Base-by-base conservation (phyloP, 371 early-diverging fungal species). In the Mucor lusitanicus region DNA sequence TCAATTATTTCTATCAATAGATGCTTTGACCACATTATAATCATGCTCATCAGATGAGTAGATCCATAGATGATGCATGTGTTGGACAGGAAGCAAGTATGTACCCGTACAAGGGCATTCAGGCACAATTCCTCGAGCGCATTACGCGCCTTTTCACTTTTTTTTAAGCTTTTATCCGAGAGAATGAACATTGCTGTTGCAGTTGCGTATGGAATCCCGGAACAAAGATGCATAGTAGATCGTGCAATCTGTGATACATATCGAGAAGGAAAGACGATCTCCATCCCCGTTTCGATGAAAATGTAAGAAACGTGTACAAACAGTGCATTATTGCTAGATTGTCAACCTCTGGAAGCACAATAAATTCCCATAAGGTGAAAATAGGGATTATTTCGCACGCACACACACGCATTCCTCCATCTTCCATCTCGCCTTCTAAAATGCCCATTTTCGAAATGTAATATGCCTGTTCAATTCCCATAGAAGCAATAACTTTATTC, bases 401-500 rank as follows among this genome's bases (percentile, higher is more conserved):
- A 50, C 19, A 50, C 19, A 50, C 25, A 11, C n/a, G 25, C 25
- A 23, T 23, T n/a, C 2, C 6, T 50, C 17, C 46, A 46, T 19
- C 3, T 21, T 21, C 11, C 21, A 19, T 53, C 40, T 40, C 13
- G 40, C 40, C 17, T 40, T 40, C 40, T 27, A 53, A 53, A 53
- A 53, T 53, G 53, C 53, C 53, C 15, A 53, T 25, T 25, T 27
- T 53, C 23, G 27, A 50, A 53, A 53, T 27, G 12, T 9, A n/a
- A n/a, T 56, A 19, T 56, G 56, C 33, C 56, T 33, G 32, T 56
- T 19, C 19, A 56, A 33, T 56, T 56, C 56, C 33, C 56, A 56
- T 56, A 56, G 56, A 56, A 30, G 30, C 21, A 9, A 19, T 33
- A 32, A 56, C 32, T 56, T 56, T 56, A 28, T 56, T 56, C 32